These are phyloP conservation scores for Helenozyma baotianmanensis DNA, from an alignment of 805 yeast species.

Conservation along the genomic window DNA sequence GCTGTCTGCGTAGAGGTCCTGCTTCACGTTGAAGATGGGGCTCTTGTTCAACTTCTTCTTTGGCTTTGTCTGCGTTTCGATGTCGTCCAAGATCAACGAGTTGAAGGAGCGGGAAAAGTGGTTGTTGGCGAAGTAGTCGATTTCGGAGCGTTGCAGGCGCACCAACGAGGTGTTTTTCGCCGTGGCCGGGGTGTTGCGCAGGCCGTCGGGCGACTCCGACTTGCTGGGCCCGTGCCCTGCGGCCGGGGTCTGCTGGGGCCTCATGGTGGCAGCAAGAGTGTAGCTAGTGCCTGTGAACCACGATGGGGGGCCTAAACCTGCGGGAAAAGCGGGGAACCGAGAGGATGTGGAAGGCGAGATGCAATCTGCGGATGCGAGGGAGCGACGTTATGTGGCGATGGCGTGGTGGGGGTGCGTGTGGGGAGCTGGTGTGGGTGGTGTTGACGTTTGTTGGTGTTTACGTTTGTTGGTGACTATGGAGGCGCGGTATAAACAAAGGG, in stretches of 20 bases:
- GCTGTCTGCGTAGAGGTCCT: constrained; percentile 20
- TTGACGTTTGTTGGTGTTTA: too few species aligned
- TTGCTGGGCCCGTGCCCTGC: background rate
- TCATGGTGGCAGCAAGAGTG: too few species aligned
- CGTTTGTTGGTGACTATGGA: background rate
- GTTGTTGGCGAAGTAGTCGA: constrained; percentile 36
- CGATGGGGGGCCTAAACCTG: too few species aligned
- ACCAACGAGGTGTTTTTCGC: background rate
- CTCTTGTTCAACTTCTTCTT: constrained; percentile 32
- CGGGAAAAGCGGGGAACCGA: too few species aligned
- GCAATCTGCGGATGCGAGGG: too few species aligned
- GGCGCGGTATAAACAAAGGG: constrained; percentile 14
- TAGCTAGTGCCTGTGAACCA: too few species aligned
- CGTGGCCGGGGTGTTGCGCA: background rate
- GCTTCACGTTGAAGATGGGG: constrained; percentile 39
- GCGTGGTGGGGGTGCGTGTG: too few species aligned
- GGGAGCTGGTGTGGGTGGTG: too few species aligned
- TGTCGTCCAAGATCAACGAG: constrained; percentile 37
- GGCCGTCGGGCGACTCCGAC: constrained; percentile 1
- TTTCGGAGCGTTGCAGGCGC: constrained; percentile 8
- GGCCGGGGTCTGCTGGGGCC: background rate
- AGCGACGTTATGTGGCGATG: too few species aligned
- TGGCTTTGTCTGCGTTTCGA: constrained; percentile 17
- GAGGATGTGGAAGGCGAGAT: too few species aligned
- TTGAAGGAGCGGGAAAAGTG: constrained; percentile 41